Evolutionary conservation across 106 monocot species (phyloP), one percentile per base, ranked within the genome.

Genomic region (Hemerocallis citrina): DNA sequence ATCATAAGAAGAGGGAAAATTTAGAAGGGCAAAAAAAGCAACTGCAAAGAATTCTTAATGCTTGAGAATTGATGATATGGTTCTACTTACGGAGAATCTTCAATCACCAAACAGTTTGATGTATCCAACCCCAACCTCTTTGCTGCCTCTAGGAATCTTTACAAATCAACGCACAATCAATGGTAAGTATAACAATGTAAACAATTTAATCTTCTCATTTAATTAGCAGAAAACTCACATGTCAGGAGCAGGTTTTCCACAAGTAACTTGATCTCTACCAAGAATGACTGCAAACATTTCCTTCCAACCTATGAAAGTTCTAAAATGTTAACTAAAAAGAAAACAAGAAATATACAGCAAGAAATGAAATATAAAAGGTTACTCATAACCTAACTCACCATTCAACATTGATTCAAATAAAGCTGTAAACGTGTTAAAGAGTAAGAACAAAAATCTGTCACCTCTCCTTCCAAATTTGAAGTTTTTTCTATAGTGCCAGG

Each of bases 201-300:
- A 20, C 1, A 13, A 16, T 16, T 36, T 20, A 31, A 13, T 31
- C 7, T 22, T 30, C 16, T 52, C 30, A 46, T 14, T 48, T 52
- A 61, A 34, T n/a, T n/a, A n/a, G n/a, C 6, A 43, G 21, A 55
- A 25, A 16, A 29, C 79, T 63, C 57, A 85, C 91, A 91, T 83
- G 61, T 91, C 91, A 52, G 91, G 86, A 61, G 86, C 73, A 63
- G 86, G 91, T 60, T 86, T 86, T 65, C 82, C 82, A 35, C 72
- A 52, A 17, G 43, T 61, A 55, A 86, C 90, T 58, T 91, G 79
- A 74, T 86, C 82, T 29, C 81, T 66, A 58, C 90, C 86, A 43
- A 91, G 67, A 74, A 91, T 74, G 32, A 80, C 82, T 65, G 86
- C 74, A 56, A 91, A 85, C 2, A 49, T 66, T 36, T 86, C 80